Conservation (phyloP, 345 rosid species). For the Boechera retrofracta region DNA sequence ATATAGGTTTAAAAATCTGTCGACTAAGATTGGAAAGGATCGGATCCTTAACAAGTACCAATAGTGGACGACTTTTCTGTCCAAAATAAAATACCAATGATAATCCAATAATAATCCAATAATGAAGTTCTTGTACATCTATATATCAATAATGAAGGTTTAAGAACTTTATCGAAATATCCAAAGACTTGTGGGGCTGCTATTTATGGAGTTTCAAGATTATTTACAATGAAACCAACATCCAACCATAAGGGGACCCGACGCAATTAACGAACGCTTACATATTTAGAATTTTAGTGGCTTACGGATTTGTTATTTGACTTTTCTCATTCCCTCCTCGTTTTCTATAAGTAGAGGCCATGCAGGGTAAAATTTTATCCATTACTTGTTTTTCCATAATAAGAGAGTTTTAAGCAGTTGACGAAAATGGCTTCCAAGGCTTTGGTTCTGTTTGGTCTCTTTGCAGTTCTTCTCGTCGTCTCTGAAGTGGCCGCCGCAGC, state of each 20-base stretch:
- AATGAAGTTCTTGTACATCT: neutral
- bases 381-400: constrained; percentile 22
- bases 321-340: constrained; percentile 24
- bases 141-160: neutral
- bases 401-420: constrained; percentile 1
- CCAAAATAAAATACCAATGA: neutral
- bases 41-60: neutral
- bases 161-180: neutral
- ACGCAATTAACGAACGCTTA: neutral
- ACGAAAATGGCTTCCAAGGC: constrained; percentile 26
- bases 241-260: constrained; percentile 34
- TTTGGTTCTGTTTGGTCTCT: no score
- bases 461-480: constrained; percentile 19
- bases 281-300: neutral
- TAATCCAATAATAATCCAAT: constrained; percentile 3
- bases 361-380: constrained; percentile 1
- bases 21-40: neutral
- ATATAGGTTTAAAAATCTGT: neutral
- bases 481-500: constrained; percentile 14
- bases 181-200: constrained; percentile 29
- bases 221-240: constrained; percentile 33
- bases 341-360: constrained; percentile 21
- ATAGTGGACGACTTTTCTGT: neutral
- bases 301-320: neutral
- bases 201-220: constrained; percentile 33